A percentile compares a stretch with the other conserved stretches of the same genome.
phyloP scores from a whole-genome alignment of 495 filamentous ascomycete genomes.

The Neurospora sp. region DNA sequence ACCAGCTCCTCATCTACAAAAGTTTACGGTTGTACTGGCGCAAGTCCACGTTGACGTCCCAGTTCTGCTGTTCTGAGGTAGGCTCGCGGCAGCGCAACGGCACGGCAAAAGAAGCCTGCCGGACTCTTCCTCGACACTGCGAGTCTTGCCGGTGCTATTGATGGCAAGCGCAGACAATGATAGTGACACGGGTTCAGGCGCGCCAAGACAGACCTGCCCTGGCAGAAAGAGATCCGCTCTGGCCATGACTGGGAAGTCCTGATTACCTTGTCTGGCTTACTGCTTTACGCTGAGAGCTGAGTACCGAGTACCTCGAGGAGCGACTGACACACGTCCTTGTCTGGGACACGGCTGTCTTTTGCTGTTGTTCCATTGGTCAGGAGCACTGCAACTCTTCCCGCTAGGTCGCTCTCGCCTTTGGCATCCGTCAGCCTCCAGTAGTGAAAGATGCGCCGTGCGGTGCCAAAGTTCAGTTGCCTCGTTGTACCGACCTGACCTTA shows the following conservation, averaged over 20 bases:
- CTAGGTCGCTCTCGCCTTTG: neutral
- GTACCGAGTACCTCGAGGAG: neutral
- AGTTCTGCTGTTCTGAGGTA: neutral
- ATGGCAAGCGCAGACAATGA: neutral
- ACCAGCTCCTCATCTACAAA: neutral
- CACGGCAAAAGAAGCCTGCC: neutral
- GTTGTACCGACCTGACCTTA: neutral
- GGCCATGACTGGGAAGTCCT: neutral
- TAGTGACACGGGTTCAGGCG: neutral
- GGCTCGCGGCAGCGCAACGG: neutral
- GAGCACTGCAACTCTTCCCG: neutral
- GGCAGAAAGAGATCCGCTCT: neutral
- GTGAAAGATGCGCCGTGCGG: neutral
- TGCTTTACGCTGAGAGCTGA: neutral
- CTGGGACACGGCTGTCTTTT: neutral
- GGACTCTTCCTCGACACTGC: neutral
- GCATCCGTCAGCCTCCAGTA: neutral
- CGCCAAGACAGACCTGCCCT: neutral
- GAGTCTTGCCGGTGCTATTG: neutral
- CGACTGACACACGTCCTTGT: neutral
- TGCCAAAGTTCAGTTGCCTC: neutral
- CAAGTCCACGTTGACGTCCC: neutral
- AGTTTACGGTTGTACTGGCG: neutral
- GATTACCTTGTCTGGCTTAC: neutral
- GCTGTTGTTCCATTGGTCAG: neutral